These are phyloP conservation scores for Stachybotrys elegans DNA, from an alignment of 2,329 filamentous ascomycete species.

Conservation along the genomic window DNA sequence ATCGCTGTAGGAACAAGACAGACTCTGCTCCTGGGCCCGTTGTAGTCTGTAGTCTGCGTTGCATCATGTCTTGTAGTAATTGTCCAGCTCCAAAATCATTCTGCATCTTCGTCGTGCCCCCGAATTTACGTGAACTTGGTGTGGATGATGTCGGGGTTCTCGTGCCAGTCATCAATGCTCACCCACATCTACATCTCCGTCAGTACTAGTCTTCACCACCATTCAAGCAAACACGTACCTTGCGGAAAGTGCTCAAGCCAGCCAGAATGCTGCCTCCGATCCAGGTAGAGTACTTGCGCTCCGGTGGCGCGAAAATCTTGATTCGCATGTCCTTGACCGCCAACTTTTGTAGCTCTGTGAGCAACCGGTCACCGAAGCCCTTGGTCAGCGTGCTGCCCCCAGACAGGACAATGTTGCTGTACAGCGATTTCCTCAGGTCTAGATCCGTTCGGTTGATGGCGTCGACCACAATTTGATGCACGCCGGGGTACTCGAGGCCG, in stretches of 20 bases:
- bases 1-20: too few species aligned
- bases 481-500: constrained; percentile 86
- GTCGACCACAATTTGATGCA: constrained; percentile 97
- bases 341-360: constrained; percentile 86
- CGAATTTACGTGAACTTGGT: constrained; percentile 94
- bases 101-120: too few species aligned
- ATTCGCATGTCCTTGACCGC: constrained; percentile 99
- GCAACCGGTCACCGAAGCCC: constrained; percentile 88
- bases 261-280: constrained; percentile 97
- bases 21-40: too few species aligned
- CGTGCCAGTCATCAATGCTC: constrained; percentile 98
- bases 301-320: constrained; percentile 96
- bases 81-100: too few species aligned
- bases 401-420: constrained; percentile 94
- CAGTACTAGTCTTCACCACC: constrained; percentile 7
- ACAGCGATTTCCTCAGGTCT: constrained; percentile 88
- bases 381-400: constrained; percentile 95
- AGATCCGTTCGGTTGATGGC: constrained; percentile 93
- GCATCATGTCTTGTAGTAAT: too few species aligned
- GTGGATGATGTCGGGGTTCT: constrained; percentile 98
- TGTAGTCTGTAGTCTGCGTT: too few species aligned
- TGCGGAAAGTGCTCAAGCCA: constrained; percentile 94
- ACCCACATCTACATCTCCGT: constrained; percentile 82
- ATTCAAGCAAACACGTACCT: constrained; percentile 52
- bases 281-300: constrained; percentile 98